Conservation (phyloP, 495 filamentous ascomycete species). For the Daldinia caldariorum region DNA sequence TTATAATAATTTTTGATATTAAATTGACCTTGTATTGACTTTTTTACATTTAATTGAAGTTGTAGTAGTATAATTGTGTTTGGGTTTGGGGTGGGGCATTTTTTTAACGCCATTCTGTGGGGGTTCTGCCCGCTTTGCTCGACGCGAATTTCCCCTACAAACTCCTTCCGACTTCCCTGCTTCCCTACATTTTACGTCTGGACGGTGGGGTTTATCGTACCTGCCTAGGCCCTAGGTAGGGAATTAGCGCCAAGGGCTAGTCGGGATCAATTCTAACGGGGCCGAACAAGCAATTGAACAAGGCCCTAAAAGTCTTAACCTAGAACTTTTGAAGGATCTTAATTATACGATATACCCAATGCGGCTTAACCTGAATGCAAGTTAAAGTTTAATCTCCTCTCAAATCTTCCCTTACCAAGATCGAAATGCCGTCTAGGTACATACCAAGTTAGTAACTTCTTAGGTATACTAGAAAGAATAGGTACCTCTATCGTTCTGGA, state of each 20-base stretch:
- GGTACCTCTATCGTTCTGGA: no score
- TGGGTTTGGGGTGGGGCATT: no score
- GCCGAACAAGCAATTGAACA: not conserved
- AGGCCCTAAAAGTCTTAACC: not conserved
- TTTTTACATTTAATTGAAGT: no score
- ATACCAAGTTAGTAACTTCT: not conserved
- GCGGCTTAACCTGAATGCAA: not conserved
- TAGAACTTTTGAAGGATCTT: not conserved
- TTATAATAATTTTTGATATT: no score
- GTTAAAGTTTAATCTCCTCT: not conserved
- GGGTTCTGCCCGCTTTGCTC: not conserved
- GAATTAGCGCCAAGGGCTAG: conserved; percentile 17
- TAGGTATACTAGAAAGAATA: no score
- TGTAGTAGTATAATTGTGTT: no score
- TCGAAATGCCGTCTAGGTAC: not conserved
- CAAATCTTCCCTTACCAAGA: not conserved
- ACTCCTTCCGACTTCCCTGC: not conserved
- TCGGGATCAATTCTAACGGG: conserved; percentile 10
- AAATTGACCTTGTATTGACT: no score
- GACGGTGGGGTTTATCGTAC: conserved; percentile 21
- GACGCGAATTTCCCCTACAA: not conserved
- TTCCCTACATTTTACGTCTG: conserved; percentile 36
- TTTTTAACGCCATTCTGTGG: no score
- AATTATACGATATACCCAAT: conserved; percentile 3
- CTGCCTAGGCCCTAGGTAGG: conserved; percentile 27